A percentile compares a stretch with the other conserved stretches of the same genome.
Evolutionary conservation across 2,329 filamentous ascomycete species (phyloP).

Genomic region (Neophaeococcomyces aloes): DNA sequence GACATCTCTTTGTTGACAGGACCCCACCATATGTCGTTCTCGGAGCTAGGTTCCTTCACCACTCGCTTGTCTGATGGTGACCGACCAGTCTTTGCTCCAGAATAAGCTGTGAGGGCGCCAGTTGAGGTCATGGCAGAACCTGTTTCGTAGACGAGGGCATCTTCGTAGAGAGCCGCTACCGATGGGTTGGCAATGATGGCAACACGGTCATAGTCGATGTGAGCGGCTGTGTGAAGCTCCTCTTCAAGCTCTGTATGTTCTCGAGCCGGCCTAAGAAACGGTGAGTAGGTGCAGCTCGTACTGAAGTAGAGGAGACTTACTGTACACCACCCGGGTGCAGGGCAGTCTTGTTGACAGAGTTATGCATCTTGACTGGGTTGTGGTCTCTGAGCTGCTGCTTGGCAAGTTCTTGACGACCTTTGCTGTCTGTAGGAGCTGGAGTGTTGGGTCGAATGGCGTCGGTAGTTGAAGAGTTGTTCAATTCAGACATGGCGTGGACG

Average conservation of each 20-base stretch:
- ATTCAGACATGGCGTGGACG: constrained; percentile 3
- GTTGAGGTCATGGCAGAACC: constrained; percentile 94
- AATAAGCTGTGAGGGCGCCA: constrained; percentile 93
- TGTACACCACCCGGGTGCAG: constrained; percentile 84
- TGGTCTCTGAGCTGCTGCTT: constrained; percentile 18
- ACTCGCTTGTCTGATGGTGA: constrained; percentile 96
- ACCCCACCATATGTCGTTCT: constrained; percentile 96
- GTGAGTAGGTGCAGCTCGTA: constrained; percentile 10
- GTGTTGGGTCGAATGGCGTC: constrained; percentile 15
- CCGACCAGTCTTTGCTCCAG: constrained; percentile 92
- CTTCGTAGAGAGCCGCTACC: constrained; percentile 93
- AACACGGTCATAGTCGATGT: constrained; percentile 98
- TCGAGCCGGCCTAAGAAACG: constrained; percentile 53
- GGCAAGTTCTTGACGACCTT: constrained; percentile 18
- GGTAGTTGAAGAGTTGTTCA: not conserved
- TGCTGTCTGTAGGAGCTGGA: constrained; percentile 17
- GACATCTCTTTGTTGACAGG: constrained; percentile 99
- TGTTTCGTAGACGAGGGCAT: constrained; percentile 92
- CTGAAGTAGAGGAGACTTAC: constrained; percentile 45
- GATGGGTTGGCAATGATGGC: constrained; percentile 95
- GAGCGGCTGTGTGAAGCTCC: constrained; percentile 90
- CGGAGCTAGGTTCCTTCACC: constrained; percentile 79
- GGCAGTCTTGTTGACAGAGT: constrained; percentile 75
- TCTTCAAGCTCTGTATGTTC: constrained; percentile 97
- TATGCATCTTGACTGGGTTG: constrained; percentile 34